Evolutionary conservation across 164 flowering plant species (phyloP).

Genomic region (Vitis vinifera): ASM3070453v1 NC_081806.1:2362501-2363000

Average conservation of each 20-base stretch:
- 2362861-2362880: background rate
- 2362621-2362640: constrained; percentile 11
- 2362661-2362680: constrained; percentile 12
- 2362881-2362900: too few species aligned
- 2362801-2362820: background rate
- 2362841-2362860: background rate
- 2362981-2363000: background rate
- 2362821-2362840: too few species aligned
- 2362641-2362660: constrained; percentile 1
- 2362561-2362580: constrained; percentile 54
- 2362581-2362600: constrained; percentile 28
- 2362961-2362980: background rate
- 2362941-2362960: background rate
- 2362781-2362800: background rate
- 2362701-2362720: constrained; percentile 9
- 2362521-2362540: constrained; percentile 64
- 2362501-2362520: constrained; percentile 72
- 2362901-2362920: background rate
- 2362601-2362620: constrained; percentile 28
- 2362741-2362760: constrained; percentile 44
- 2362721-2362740: constrained; percentile 25
- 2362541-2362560: constrained; percentile 92
- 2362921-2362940: background rate
- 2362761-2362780: constrained; percentile 21
- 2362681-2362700: constrained; percentile 27